Evolutionary conservation across 2,329 filamentous ascomycete genomes (phyloP), one percentile per base, ranked within the genome.

Genomic region (Fusarium scirpi): DNA sequence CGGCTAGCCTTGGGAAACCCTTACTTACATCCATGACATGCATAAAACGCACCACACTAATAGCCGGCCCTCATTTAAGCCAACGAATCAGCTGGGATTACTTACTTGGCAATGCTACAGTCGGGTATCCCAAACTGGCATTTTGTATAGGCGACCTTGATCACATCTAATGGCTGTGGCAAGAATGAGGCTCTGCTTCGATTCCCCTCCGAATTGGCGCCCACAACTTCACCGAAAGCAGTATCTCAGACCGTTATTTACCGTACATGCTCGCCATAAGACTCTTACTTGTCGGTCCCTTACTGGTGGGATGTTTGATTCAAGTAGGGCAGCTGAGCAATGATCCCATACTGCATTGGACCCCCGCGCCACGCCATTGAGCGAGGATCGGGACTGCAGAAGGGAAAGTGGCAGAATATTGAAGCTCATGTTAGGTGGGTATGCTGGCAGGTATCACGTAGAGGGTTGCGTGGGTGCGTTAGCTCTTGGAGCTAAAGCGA

Each of bases 171-270:
- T 60, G 41, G 24, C 16, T 40, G 27, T 29, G 46, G 59, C 49
- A 48, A 34, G 27, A 53, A 64, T 73, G 70, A 52, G 70, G 70
- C 70, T 73, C 70, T 73, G 70, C 67, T 52, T 49, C 29, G 40
- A 32, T 43, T 58, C 24, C 43, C 48, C 40, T 30, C 48, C 45
- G 53, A 67, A 48, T 54, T 56, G 46, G 43, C n/a, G 30, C 30
- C 51, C 54, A 46, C 48, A 41, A 58, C 41, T 53, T 55, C 57
- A 58, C 67, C 57, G 40, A 41, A 62, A 60, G 13, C 22, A 45
- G 70, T 43, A 67, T 58, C 55, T 54, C 13, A 12, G 48, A 41
- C 57, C 51, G 58, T 60, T 55, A 47, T 55, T 59, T 46, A 55
- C 38, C 22, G 68, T 68, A 32, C 32, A 72, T 68, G 58, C 32